A percentile compares a stretch with the other conserved stretches of the same genome.
These are phyloP conservation scores for Sphagnum contortum DNA, from an alignment of 225 moss, liverwort and hornwort genomes.

Conservation along the genomic window DNA sequence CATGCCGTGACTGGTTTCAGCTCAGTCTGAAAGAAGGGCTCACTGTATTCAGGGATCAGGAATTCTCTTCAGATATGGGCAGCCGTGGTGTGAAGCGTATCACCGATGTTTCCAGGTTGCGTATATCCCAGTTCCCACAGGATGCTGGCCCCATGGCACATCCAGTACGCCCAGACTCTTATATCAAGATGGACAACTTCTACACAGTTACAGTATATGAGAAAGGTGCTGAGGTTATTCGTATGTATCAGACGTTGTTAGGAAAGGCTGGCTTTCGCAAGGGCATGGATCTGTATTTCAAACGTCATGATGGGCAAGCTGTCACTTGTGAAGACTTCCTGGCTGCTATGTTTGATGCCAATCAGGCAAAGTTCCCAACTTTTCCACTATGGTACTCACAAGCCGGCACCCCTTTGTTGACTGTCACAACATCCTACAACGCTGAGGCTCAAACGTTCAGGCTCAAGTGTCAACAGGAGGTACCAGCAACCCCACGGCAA, in stretches of 20 bases:
- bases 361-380: conserved; percentile 56
- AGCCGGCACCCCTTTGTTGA: no score
- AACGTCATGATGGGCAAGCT: conserved; percentile 94
- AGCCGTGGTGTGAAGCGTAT: conserved; percentile 96
- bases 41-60: conserved; percentile 93
- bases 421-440: no score
- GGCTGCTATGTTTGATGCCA: conserved; percentile 95
- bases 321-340: conserved; percentile 96
- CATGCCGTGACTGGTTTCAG: conserved; percentile 98
- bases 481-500: conserved; percentile 82
- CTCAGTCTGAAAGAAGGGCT: conserved; percentile 96
- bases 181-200: conserved; percentile 99
- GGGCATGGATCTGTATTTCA: conserved; percentile 94
- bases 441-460: no score
- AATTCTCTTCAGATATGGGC: conserved; percentile 98
- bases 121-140: conserved; percentile 85
- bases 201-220: conserved; percentile 37
- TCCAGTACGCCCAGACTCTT: conserved; percentile 92
- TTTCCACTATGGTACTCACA: conserved; percentile 55
- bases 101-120: conserved; percentile 68
- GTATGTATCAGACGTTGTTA: conserved; percentile 89
- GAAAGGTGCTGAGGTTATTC: conserved; percentile 97
- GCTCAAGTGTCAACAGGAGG: conserved; percentile 29
- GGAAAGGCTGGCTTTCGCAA: conserved; percentile 80
- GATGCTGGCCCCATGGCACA: conserved; percentile 99